Base-by-base conservation (phyloP, 73 alveolate genomes). In the Paramecium octaurelia region DNA sequence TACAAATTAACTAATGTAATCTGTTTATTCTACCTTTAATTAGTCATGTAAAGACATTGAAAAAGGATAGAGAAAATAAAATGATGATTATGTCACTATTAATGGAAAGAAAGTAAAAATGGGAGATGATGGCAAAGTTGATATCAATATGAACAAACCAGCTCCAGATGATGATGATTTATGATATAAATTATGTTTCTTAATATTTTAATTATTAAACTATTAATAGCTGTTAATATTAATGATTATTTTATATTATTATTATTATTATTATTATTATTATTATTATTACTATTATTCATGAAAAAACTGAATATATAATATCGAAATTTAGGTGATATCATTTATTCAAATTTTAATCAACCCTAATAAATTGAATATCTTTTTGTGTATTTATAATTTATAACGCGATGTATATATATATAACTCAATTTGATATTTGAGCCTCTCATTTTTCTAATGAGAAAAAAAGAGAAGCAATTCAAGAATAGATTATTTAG, bases 131-230 rank as follows among this genome's bases (percentile, higher is more conserved):
- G 87, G 87, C 8, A 73, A 73, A 73, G 87, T 73, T 16, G 87
- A 73, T 29, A 73, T 73, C 16, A 73, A 73, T 36, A 73, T 73
- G 87, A 73, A 73, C 46, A 73, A 73, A 40, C 87, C 87, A 73
- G 87, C 87, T 38, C 87, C 87, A 73, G 87, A 73, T 73, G 87
- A 73, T 73, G 87, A 73, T 73, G 87, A 73, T 73, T 36, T 73
- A 73, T 73, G 87, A 73, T 73, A 35, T 29, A 36, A 20, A 36
- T 34, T 2, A 36, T 73, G 38, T 73, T 73, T 29, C n/a, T 73
- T 29, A 73, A 73, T 34, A 68, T 20, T 27, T 31, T 34, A 68
- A 36, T 73, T 34, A 34, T 29, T 73, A 12, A 14, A 35, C 14
- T 20, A 68, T 31, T 27, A 12, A 34, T 31, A 36, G 87, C 59